Evolutionary conservation across 208 protist species (phyloP).

Genomic region (Trichomonas tenax): DNA sequence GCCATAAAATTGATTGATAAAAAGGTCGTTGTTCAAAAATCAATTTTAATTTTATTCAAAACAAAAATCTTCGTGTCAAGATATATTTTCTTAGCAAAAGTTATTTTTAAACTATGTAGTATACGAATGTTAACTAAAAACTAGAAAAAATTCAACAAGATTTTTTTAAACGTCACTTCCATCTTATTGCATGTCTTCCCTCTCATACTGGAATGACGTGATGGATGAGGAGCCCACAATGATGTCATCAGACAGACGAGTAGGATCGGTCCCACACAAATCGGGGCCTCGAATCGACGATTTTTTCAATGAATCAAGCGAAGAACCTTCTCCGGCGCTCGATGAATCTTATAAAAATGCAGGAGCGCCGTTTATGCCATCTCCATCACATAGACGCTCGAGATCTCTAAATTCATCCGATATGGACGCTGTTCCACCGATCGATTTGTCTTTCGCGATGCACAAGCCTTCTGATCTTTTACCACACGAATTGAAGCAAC

Average conservation of each 20-base stretch:
- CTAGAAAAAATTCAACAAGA: too few relatives aligned
- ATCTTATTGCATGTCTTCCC: background rate
- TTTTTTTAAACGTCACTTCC: background rate
- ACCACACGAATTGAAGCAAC: background rate
- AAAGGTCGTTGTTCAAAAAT: too few relatives aligned
- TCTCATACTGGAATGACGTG: background rate
- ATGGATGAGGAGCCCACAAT: background rate
- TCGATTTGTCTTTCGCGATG: background rate
- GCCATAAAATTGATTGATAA: too few relatives aligned
- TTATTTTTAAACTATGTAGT: too few relatives aligned
- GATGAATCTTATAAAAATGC: background rate
- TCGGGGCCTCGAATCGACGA: background rate
- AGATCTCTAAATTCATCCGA: background rate
- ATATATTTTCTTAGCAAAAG: too few relatives aligned
- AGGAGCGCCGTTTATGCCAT: background rate
- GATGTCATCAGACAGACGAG: background rate
- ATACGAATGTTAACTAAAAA: too few relatives aligned
- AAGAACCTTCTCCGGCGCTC: background rate
- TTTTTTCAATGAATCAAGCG: background rate
- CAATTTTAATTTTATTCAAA: too few relatives aligned
- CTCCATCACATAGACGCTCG: background rate
- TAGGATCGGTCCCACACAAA: background rate
- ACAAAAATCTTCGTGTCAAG: too few relatives aligned
- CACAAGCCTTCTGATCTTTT: background rate
- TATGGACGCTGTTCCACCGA: background rate